Base-by-base conservation (phyloP, 768 basidiomycete species). In the Lactarius sp. region DNA sequence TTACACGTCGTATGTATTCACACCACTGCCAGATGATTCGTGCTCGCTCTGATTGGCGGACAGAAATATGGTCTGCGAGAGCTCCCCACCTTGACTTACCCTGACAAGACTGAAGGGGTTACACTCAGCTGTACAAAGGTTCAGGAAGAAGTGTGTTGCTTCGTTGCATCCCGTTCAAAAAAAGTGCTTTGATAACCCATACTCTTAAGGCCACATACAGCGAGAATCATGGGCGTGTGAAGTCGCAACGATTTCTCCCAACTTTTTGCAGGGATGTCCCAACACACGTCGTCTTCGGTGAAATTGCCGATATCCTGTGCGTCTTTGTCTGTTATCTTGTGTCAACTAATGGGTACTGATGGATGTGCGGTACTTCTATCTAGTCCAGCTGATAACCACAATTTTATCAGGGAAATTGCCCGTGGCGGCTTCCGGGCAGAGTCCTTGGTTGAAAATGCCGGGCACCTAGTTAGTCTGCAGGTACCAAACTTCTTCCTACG, bases 91-190 rank as follows among this genome's bases (percentile, higher is more conserved):
- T 61, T 61, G 10, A 73, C 74, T 13, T 79, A 82, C 67, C 77
- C 82, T 0, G 75, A 79, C 56, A 71, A 75, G 60, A 72, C 69
- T 10, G 55, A 76, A 50, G 81, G 80, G 16, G 79, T 84, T 6
- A 83, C 81, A 13, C 71, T 83, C 14, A 80, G 76, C 64, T 83
- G 82, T 65, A 75, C 73, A 14, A 77, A 77, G 36, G 59, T 61
- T 12, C 80, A 81, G 57, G 83, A 84, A 73, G 73, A 77, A 20
- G 72, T 73, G 33, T 18, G 61, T 57, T 39, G 36, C 37, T 31
- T 3, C 37, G 2, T 34, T 52, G 6, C 50, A n/a, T 46, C 1
- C 27, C 12, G 31, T 33, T n/a, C 33, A 22, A 31, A 50, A 22
- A 31, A 50, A 13, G 33, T 13, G 20, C 39, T 50, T 42, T 33